Evolutionary conservation across 2,329 filamentous ascomycete genomes (phyloP), one percentile per base, ranked within the genome.

Genomic region (Sordariomycetes sp.): DNA sequence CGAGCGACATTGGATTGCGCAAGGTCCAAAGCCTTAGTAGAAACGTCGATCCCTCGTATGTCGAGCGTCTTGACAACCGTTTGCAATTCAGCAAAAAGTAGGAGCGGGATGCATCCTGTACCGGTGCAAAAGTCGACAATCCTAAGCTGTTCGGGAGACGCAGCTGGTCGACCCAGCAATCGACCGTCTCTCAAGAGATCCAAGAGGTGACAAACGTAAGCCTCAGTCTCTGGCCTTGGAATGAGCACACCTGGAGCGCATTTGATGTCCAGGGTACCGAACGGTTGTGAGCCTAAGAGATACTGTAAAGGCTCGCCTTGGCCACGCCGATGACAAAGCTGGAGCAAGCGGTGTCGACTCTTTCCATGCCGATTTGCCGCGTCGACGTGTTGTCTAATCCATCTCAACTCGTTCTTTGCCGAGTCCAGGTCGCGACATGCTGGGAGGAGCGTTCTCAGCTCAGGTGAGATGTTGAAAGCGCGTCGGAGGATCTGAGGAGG

Each of bases 71-170:
- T 45, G 33, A 64, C 55, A 15, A 55, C 47, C 47, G 51, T 38
- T 14, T 57, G 57, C 24, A 86, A 68, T 8, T 79, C 66, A 23
- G 78, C 65, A 41, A 82, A 75, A 6, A 94, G 66, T 4, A 86
- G 71, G 8, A 96, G 70, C 0, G 86, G 73, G 42, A 96, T 94
- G 58, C 90, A 95, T 5, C 92, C 92, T 5, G 84, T 86, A 8
- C 92, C 92, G 0, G 86, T 88, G 56, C 92, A 96, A 20, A 95
- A 66, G 55, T 98, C 92, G 8, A 95, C 56, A 26, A 96, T 64
- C 10, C 68, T 70, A 10, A 93, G 46, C 12, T 37, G 26, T 7
- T 37, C 24, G 4, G 21, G 16, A 14, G 30, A 21, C 10, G 45
- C 41, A 26, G 35, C n/a, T 6, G 26, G 24, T 14, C 29, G 30